Percentiles rank a stretch among this genome's conserved stretches.
These are phyloP conservation scores for Taxillus chinensis DNA, from an alignment of 164 flowering plant species.

Conservation along the genomic window DNA sequence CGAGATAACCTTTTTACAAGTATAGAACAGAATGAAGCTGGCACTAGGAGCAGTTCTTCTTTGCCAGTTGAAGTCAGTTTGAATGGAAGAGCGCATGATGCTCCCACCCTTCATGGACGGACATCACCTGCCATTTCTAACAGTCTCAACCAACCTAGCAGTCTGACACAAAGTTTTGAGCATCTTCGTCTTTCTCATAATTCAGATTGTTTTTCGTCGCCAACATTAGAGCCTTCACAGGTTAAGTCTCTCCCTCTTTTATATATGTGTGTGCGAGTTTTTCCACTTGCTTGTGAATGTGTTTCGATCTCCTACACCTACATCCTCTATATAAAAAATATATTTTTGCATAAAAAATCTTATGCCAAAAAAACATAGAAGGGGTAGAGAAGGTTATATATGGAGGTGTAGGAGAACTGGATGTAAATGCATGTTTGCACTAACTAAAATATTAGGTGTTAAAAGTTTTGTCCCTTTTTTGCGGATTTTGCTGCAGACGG, in stretches of 20 bases:
- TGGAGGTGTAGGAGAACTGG: too few relatives aligned
- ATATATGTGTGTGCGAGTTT: too few relatives aligned
- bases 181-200: constrained; percentile 36
- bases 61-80: constrained; percentile 26
- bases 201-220: constrained; percentile 34
- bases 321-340: too few relatives aligned
- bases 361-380: too few relatives aligned
- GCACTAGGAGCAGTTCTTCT: constrained; percentile 27
- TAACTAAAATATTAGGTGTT: too few relatives aligned
- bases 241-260: constrained; percentile 18
- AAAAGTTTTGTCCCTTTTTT: not conserved
- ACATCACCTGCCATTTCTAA: constrained; percentile 25
- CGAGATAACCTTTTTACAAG: constrained; percentile 45
- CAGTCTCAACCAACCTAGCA: constrained; percentile 19
- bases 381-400: too few relatives aligned
- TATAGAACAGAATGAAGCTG: constrained; percentile 20
- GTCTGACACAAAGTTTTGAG: constrained; percentile 34
- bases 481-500: constrained; percentile 26
- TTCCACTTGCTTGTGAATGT: too few relatives aligned
- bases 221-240: constrained; percentile 44
- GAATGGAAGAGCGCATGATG: constrained; percentile 35
- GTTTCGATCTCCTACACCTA: too few relatives aligned
- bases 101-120: constrained; percentile 20
- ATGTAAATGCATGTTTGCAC: too few relatives aligned
- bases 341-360: too few relatives aligned